Evolutionary conservation across 306 rosid genomes (phyloP), one percentile per base, ranked within the genome.

Genomic region (Myrica gale): DNA sequence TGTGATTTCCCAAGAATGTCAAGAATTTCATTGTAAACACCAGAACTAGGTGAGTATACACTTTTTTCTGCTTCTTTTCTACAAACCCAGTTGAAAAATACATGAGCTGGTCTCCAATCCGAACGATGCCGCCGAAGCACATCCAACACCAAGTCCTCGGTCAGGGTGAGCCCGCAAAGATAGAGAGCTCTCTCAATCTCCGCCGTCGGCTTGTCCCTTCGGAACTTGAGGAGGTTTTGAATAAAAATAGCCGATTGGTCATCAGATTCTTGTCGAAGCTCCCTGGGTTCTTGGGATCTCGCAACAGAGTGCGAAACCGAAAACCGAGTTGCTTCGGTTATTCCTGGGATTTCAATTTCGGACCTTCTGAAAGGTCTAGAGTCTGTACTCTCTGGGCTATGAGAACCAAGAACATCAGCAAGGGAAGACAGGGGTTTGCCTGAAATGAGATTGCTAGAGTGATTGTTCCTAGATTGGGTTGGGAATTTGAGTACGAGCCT

Each of bases 21-120:
- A 5, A 91, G 75, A 8, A 88, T 84, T 79, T 88, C 89, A 42
- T 89, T 93, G 82, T 78, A 87, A n/a, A 82, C 74, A 9, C 42
- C 76, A 17, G 89, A 84, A 72, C 79, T 82, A 45, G 90, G 92
- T 2, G 53, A 2, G 17, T 77, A 85, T 1, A 72, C 69, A 67
- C 42, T 61, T 54, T 76, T 65, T 7, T 13, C 70, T 12, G 44
- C 69, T 51, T 60, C 54, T 55, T 81, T 19, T 75, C 68, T 83
- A n/a, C 77, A 79, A 56, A 68, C 90, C 98, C 98, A 93, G 17
- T 80, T 76, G 87, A 90, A 91, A 89, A 87, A 89, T 2, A 76
- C 66, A 52, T 78, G 77, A 5, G 97, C 95, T 6, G 81, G 87
- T 72, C 63, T 87, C 98, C 97, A 93, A 79, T 93, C 93, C 5